Percentiles rank a stretch among this genome's conserved stretches.
Conservation (phyloP, 345 rosid species). For the Lepidium africanum region DNA sequence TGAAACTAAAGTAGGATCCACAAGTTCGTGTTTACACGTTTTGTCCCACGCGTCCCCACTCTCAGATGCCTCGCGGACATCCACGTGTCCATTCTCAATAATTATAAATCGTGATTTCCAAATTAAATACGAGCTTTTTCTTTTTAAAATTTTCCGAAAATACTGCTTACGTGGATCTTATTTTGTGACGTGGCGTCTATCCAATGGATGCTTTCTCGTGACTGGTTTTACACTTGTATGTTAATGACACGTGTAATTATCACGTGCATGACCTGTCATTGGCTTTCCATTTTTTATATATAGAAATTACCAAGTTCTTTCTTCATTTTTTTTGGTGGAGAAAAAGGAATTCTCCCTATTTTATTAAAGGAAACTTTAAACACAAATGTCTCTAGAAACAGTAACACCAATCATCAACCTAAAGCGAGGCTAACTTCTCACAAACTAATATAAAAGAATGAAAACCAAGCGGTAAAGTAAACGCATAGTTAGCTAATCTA, state of each 20-base stretch:
- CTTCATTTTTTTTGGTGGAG: too few relatives aligned
- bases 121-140: not conserved
- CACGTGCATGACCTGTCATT: not conserved
- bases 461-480: too few relatives aligned
- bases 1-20: conserved; percentile 2
- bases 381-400: too few relatives aligned
- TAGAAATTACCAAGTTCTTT: too few relatives aligned
- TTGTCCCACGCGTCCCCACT: conserved; percentile 15
- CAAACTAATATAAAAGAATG: too few relatives aligned
- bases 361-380: too few relatives aligned
- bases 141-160: not conserved
- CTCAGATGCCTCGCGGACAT: not conserved
- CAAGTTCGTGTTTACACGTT: conserved; percentile 12
- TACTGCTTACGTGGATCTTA: not conserved
- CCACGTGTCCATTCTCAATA: conserved; percentile 1
- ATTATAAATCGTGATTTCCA: not conserved
- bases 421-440: too few relatives aligned
- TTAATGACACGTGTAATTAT: not conserved
- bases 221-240: not conserved
- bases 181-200: not conserved
- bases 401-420: too few relatives aligned
- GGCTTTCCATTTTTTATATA: too few relatives aligned
- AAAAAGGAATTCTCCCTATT: too few relatives aligned
- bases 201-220: not conserved
- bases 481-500: too few relatives aligned